Base-by-base conservation (phyloP, 495 filamentous ascomycete genomes). In the Podospora sp. region DNA sequence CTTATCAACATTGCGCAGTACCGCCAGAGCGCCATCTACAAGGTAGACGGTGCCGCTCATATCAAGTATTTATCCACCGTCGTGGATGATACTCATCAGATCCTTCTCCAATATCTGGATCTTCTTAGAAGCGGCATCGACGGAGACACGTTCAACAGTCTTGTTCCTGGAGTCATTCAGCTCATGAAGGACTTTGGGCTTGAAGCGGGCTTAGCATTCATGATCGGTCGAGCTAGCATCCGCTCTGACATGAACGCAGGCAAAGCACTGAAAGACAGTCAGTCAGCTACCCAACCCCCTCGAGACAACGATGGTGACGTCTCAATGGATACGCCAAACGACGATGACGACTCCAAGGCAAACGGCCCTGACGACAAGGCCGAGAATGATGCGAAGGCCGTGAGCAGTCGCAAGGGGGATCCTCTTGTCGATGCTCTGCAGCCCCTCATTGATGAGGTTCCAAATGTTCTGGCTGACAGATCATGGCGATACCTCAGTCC, bases 1-100 rank as follows among this genome's bases (percentile, higher is more conserved):
- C 85, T 98, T 24, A 85, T 97, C 68, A 88, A 94, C 51, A 93
- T 99, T 73, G 93, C 94, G 1, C 93, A 96, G 70, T 91, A 97
- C 72, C 86, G 92, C 29, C 86, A 92, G 72, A 89, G 88, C 11
- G 94, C 90, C 68, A 86, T 95, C 35, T 94, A 88, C 76, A 87
- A 86, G 20, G 80, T 91, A 6, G 87, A 91, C 52, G 80, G 81
- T 29, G 85, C 88, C 24, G 88, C 89, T 1, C 91, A 92, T 69
- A 84, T 87, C 76, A 99, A 98, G 73, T 83, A 95, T 29, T 74
- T 97, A 16, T 90, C 91, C 8, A 90, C 91, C 64, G 86, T 97
- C 59, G 88, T 96, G 59, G 96, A 99, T 72, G 92, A 96, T 75
- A 90, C 97, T 27, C 92, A 96, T 68, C 85, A 88, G 26, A 86